Percentiles rank a stretch among this genome's conserved stretches.
These are phyloP conservation scores for Coemansia sp. DNA, from an alignment of 192 early-diverging fungal genomes.

Conservation along the genomic window DNA sequence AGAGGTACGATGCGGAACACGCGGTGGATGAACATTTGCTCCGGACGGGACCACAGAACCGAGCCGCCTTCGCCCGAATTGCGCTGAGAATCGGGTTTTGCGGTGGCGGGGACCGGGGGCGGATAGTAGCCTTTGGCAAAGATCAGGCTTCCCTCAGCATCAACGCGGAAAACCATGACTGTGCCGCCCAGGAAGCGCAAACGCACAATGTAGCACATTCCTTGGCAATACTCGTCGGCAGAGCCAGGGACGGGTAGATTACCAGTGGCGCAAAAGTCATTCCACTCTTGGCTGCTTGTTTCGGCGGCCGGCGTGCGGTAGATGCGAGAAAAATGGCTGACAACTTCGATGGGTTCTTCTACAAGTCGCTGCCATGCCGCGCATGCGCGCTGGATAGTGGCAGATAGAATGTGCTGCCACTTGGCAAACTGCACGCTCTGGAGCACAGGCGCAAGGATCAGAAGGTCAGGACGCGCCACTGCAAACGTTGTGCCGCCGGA, in stretches of 20 bases:
- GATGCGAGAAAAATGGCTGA: constrained; percentile 40
- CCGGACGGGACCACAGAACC: constrained; percentile 8
- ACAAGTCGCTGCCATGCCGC: constrained; percentile 47
- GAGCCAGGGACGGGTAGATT: not conserved
- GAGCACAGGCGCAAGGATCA: constrained; percentile 41
- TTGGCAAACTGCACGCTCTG: constrained; percentile 44
- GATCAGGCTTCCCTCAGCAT: constrained; percentile 22
- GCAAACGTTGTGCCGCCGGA: constrained; percentile 1
- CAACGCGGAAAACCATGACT: constrained; percentile 42
- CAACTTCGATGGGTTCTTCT: constrained; percentile 46
- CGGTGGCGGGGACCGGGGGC: constrained; percentile 5
- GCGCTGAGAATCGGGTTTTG: not conserved
- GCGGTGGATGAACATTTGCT: constrained; percentile 38
- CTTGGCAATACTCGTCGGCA: not conserved
- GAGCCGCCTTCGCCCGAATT: not conserved
- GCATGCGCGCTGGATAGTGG: constrained; percentile 26
- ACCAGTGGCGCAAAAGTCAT: constrained; percentile 1
- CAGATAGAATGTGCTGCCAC: constrained; percentile 44
- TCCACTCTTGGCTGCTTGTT: not conserved
- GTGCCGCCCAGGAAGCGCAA: constrained; percentile 51
- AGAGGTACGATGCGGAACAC: constrained; percentile 50
- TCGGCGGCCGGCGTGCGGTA: constrained; percentile 13
- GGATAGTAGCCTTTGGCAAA: constrained; percentile 47
- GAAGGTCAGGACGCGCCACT: constrained; percentile 26
- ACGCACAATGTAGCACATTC: constrained; percentile 32